Base-by-base conservation (phyloP, 2,329 filamentous ascomycete species). In the Diaporthe batatas region DNA sequence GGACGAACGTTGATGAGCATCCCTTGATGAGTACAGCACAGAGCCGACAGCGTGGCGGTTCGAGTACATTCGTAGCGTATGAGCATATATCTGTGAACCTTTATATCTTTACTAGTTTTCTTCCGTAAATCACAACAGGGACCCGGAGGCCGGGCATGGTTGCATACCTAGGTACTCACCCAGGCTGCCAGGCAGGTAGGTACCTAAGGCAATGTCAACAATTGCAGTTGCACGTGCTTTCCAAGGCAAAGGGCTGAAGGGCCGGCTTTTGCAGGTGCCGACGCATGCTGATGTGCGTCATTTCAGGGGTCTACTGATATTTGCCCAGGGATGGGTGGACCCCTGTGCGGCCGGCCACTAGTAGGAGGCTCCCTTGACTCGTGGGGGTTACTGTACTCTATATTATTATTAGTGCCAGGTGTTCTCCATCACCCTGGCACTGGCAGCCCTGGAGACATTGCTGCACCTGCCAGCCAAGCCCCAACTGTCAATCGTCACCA, bases 341-440 rank as follows among this genome's bases (percentile, higher is more conserved):
- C 62, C 62, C 44, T 36, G 7, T 36, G 10, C 34, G 34, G 34
- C 8, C 8, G 34, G 34, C 34, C 36, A 12, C 42, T 44, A 44
- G 62, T 44, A 44, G 62, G 29, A 36, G 18, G 3, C 62, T 51
- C 62, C 62, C 62, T 65, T 65, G 44, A 36, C 62, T 65, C 44
- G 62, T 51, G 44, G 44, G 59, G 59, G 29, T 29, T 29, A 5
- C 5, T 29, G 5, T 34, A n/a, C n/a, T n/a, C n/a, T n/a, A n/a
- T 65, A 65, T 65, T 65, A 51, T 53, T 51, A 65, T 44, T 65
- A n/a, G 44, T 10, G 62, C 62, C 62, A 65, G 62, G 12, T 65
- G 62, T 65, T 39, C 21, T 65, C 29, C 62, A 36, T 51, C 44
- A 25, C 44, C 44, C 34, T 8, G 10, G 34, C 3, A 29, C 8